Evolutionary conservation across 805 yeast species (phyloP), one percentile per base, ranked within the genome.

Genomic region (Wickerhamiella lipophila): DNA sequence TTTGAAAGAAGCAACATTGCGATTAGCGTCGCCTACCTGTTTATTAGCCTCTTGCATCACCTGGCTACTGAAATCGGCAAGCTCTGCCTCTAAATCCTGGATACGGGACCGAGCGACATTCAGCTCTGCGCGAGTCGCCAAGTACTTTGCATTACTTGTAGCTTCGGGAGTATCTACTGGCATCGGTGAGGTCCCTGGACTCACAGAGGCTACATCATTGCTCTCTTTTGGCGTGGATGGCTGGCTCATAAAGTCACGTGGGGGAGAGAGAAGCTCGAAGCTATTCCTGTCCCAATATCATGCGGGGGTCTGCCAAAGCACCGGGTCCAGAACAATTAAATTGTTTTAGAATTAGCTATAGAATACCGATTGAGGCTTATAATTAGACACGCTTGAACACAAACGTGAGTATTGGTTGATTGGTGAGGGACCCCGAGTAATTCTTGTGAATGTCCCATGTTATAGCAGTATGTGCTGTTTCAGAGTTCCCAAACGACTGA

Each of bases 1-100:
- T 54, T 76, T 78, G 49, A 83, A 64, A 44, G 77, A 72, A 12
- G 74, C 81, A 34, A 85, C 72, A 13, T 83, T 71, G n/a, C 69
- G 61, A 57, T 86, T 84, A 58, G 80, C 81, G 58, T 86, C 95
- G 30, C 71, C 87, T 54, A 83, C 70, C 61, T 83, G 89, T 66
- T 74, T 81, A 67, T 83, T 81, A n/a, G 78, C 76, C 45, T 75
- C 64, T 34, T 57, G 58, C 46, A 59, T 49, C 56, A 79, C 77
- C 51, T 70, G 69, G 29, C 76, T 77, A 59, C 79, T 72, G 11
- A 81, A 74, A 50, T 65, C 65, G 12, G 66, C 60, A 40, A 80
- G 82, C 35, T 71, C 73, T 38, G 75, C 77, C 60, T 79, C 73
- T n/a, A 80, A 74, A 50, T 58, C 55, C 12, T 55, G 53, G 16